These are phyloP conservation scores for Melocanna baccifera DNA, from an alignment of 176 grass and related monocot species.

Conservation along the genomic window DNA sequence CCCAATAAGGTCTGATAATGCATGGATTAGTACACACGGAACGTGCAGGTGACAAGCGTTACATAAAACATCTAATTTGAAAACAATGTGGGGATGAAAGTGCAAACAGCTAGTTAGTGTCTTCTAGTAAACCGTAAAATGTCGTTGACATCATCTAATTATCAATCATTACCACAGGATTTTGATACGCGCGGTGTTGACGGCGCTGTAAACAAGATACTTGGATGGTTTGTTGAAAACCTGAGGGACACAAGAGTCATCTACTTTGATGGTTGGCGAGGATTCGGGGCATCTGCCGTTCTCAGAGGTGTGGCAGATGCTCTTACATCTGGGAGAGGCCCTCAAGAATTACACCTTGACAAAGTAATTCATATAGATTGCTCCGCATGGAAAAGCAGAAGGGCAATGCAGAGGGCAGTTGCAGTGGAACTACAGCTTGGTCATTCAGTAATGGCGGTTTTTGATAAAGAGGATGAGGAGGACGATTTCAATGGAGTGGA, in stretches of 20 bases:
- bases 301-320: background rate
- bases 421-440: background rate
- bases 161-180: too few species aligned
- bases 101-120: too few species aligned
- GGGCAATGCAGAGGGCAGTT: background rate
- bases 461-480: background rate
- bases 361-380: constrained; percentile 1
- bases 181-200: accelerated
- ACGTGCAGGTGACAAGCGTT: too few species aligned
- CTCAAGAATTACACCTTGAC: background rate
- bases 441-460: background rate
- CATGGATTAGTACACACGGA: too few species aligned
- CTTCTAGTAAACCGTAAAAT: too few species aligned
- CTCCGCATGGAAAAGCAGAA: background rate
- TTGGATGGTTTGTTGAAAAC: too few species aligned
- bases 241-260: background rate
- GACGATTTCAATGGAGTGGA: background rate
- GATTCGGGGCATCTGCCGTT: background rate
- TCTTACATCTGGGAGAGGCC: background rate
- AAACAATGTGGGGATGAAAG: too few species aligned
- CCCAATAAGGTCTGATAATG: too few species aligned
- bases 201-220: too few species aligned
- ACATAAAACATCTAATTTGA: too few species aligned
- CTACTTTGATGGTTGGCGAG: background rate
- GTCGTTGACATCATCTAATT: too few species aligned